Conservation (phyloP, 2,329 filamentous ascomycete genomes). For the Arachnomyces sp. region DNA sequence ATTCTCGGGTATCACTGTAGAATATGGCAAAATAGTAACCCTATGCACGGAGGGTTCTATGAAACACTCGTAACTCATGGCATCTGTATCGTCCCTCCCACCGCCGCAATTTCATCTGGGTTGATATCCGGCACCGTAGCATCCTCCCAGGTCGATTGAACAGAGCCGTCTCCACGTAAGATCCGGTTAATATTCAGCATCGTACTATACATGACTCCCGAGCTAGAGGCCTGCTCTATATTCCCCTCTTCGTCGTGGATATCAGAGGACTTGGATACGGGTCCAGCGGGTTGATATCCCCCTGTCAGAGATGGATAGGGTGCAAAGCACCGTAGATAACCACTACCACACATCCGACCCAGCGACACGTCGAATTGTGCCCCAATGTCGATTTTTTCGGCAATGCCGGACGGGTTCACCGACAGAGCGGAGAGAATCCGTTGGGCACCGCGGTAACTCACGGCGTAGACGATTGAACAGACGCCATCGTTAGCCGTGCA, state of each 20-base stretch:
- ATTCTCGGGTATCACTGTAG: too few species aligned
- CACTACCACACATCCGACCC: constrained; percentile 15
- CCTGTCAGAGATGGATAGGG: constrained; percentile 10
- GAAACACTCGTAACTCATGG: too few species aligned
- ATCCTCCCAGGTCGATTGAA: constrained; percentile 16
- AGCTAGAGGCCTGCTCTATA: too few species aligned
- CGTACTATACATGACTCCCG: too few species aligned
- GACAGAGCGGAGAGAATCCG: constrained; percentile 16
- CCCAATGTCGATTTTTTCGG: constrained; percentile 17
- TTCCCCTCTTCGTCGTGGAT: too few species aligned
- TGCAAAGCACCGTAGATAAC: constrained; percentile 16
- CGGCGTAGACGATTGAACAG: constrained; percentile 16
- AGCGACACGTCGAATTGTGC: constrained; percentile 18
- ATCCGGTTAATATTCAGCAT: too few species aligned
- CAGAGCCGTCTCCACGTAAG: background rate
- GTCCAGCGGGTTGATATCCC: too few species aligned
- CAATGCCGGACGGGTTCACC: constrained; percentile 12
- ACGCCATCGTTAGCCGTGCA: constrained; percentile 12
- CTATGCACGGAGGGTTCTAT: too few species aligned
- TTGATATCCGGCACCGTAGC: constrained; percentile 3
- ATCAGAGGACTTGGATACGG: too few species aligned
- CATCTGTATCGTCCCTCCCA: too few species aligned
- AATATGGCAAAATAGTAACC: too few species aligned
- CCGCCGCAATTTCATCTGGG: too few species aligned
- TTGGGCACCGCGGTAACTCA: constrained; percentile 16